Conservation (phyloP, 169 alveolate genomes). For the Amoebophrya sp. region DNA sequence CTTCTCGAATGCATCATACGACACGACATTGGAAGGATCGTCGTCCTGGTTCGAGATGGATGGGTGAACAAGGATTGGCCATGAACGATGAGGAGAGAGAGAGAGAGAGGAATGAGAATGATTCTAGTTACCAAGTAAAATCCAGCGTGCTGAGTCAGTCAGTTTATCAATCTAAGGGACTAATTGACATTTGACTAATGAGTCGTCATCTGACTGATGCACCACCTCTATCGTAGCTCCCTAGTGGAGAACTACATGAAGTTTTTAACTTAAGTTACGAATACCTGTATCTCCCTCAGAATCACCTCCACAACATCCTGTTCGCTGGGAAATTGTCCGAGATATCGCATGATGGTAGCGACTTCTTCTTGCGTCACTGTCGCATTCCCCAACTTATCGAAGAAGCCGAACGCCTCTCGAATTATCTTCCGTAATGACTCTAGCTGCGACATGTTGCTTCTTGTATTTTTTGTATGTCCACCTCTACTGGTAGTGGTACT, state of each 20-base stretch:
- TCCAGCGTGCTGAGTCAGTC: no score
- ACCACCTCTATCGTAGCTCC: no score
- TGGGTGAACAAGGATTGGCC: no score
- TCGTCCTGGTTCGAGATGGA: no score
- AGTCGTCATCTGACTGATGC: no score
- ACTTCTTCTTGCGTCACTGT: conserved; percentile 54
- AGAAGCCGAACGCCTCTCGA: conserved; percentile 11
- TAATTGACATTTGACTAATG: no score
- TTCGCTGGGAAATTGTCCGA: conserved; percentile 69
- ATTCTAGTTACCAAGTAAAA: no score
- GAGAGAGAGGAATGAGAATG: no score
- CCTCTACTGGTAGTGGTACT: no score
- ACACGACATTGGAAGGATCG: conserved; percentile 62
- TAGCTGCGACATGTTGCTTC: background rate
- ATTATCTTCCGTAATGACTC: background rate
- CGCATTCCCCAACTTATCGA: conserved; percentile 29
- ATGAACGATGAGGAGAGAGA: no score
- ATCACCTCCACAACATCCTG: conserved; percentile 64
- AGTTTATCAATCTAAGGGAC: no score
- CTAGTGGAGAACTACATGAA: background rate
- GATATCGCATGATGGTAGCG: conserved; percentile 65
- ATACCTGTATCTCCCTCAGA: conserved; percentile 53
- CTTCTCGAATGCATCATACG: conserved; percentile 64
- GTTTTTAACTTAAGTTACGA: background rate
- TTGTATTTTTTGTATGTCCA: no score